Evolutionary conservation across 1,284 basidiomycete genomes (phyloP), one percentile per base, ranked within the genome.

Genomic region (Ceratobasidium sp.): DNA sequence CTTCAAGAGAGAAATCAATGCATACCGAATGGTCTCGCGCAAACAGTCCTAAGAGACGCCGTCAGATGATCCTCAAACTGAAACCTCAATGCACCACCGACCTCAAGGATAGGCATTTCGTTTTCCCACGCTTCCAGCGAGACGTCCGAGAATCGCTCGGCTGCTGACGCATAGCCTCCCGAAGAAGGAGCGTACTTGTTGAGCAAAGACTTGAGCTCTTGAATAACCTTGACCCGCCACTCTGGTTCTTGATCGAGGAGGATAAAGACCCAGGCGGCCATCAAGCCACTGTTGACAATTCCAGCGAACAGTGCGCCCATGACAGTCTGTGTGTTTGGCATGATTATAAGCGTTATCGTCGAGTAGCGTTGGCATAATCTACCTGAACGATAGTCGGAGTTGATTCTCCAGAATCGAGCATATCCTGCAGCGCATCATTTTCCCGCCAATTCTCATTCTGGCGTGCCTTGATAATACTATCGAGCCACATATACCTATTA

Each of bases 261-360:
- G 54, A 73, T 73, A 44, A 73, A 73, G 38, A 73, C 60, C 69
- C 69, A 73, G 14, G 57, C 69, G 57, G 55, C 60, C 69, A 73
- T 73, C 69, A 73, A 38, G 6, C 69, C 69, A 41, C 69, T 73
- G 57, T 73, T 73, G 69, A 60, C 41, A 16, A 73, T 73, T 4
- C 69, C 69, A 23, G 69, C 57, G n/a, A 73, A 73, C 7, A 73
- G 33, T 18, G 57, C 33, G 18, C 55, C 54, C 55, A 73, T 60
- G n/a, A 73, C 33, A 33, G 48, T 46, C 69, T 73, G n/a, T 18
- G 18, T 57, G 10, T 23, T 16, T 4, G 50, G 3, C 16, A 18
- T 7, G 10, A n/a, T 65, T 20, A 41, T 10, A 41, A 41, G 2
- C 18, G n/a, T 16, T 23, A 65, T n/a, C 60, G 30, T 18, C 23